These are phyloP conservation scores for Dioscorea dumetorum DNA, from an alignment of 106 monocot genomes.

Conservation along the genomic window DNA sequence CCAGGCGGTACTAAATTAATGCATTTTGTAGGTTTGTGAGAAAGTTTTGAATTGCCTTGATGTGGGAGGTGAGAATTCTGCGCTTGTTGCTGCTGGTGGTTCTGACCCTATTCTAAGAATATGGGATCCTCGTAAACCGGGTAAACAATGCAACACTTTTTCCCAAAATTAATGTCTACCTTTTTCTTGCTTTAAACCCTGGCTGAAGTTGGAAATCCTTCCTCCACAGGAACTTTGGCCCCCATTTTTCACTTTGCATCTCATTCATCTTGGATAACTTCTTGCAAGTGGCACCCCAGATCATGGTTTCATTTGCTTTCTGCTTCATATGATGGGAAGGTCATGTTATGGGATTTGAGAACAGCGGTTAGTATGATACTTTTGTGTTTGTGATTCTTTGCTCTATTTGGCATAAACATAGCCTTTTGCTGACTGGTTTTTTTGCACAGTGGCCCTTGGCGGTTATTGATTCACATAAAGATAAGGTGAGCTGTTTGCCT, in stretches of 20 bases:
- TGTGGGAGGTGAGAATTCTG: slow-evolving; percentile 82
- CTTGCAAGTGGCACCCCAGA: slow-evolving; percentile 81
- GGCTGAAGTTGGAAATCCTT: slow-evolving; percentile 2
- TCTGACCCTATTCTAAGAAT: slow-evolving; percentile 86
- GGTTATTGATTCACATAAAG: slow-evolving; percentile 58
- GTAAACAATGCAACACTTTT: slow-evolving; percentile 18
- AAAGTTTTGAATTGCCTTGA: slow-evolving; percentile 93
- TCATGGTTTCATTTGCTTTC: slow-evolving; percentile 90
- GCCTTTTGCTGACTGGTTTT: not conserved
- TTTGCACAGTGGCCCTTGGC: slow-evolving; percentile 76
- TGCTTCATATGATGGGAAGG: slow-evolving; percentile 90
- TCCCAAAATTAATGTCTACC: not conserved
- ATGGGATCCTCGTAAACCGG: slow-evolving; percentile 97
- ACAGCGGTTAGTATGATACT: slow-evolving; percentile 46
- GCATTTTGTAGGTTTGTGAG: slow-evolving; percentile 40
- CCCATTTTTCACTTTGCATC: slow-evolving; percentile 89
- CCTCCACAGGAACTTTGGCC: slow-evolving; percentile 50
- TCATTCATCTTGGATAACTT: slow-evolving; percentile 79
- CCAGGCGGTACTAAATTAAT: too few relatives aligned
- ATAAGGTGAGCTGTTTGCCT: slow-evolving; percentile 46
- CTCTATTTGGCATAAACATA: not conserved
- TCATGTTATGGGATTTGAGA: slow-evolving; percentile 98
- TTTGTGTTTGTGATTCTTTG: not conserved
- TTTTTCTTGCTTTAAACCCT: slow-evolving; percentile 2
- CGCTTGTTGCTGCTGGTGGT: slow-evolving; percentile 85